Evolutionary conservation across 2,329 filamentous ascomycete species (phyloP).

Genomic region (Fonsecaea pugnacius): DNA sequence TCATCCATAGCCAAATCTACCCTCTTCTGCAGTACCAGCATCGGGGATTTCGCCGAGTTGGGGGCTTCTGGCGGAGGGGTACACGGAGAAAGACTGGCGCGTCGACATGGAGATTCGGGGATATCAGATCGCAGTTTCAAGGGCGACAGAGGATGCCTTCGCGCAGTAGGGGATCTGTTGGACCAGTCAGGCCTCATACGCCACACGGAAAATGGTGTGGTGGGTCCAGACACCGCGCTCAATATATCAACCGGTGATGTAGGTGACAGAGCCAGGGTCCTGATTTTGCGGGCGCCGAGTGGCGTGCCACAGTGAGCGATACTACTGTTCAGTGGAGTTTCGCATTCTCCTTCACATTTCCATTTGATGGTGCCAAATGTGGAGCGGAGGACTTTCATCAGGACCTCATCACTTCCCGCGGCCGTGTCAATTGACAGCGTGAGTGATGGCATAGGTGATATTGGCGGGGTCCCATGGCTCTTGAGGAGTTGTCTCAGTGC

Average conservation of each 20-base stretch:
- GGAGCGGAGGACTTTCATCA: conserved; percentile 30
- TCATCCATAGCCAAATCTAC: conserved; percentile 33
- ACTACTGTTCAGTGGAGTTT: conserved; percentile 36
- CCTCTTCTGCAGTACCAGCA: conserved; percentile 34
- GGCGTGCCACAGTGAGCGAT: conserved; percentile 35
- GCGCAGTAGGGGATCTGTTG: conserved; percentile 22
- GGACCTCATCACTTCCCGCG: conserved; percentile 28
- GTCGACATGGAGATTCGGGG: conserved; percentile 31
- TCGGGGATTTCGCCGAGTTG: conserved; percentile 29
- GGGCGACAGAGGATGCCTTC: conserved; percentile 27
- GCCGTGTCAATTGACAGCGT: conserved; percentile 34
- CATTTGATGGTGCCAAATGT: conserved; percentile 31
- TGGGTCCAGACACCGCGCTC: conserved; percentile 20
- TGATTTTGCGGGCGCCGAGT: conserved; percentile 28
- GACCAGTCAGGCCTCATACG: conserved; percentile 28
- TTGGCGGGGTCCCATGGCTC: conserved; percentile 29
- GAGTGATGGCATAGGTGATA: conserved; percentile 33
- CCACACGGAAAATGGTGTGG: conserved; percentile 24
- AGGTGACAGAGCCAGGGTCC: conserved; percentile 30
- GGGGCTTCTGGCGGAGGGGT: conserved; percentile 34
- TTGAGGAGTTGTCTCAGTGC: conserved; percentile 31
- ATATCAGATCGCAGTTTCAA: conserved; percentile 26
- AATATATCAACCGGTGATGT: conserved; percentile 24
- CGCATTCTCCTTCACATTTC: conserved; percentile 32
- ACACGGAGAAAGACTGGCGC: conserved; percentile 29